Conservation (phyloP, 495 filamentous ascomycete genomes). For the Glarea lozoyensis region DNA sequence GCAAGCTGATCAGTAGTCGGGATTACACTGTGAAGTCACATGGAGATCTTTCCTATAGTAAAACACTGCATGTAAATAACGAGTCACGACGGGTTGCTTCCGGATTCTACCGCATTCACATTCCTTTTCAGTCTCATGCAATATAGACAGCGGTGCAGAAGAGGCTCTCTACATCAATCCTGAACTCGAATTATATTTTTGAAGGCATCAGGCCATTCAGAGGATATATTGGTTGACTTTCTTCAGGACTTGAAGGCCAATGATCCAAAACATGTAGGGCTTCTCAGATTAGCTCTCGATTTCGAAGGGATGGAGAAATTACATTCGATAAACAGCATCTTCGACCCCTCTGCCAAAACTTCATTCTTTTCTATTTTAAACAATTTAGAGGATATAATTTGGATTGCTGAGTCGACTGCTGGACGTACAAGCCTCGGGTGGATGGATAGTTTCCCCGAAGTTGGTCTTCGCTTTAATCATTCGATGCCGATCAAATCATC, state of each 20-base stretch:
- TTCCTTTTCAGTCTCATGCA: background rate
- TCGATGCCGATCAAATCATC: background rate
- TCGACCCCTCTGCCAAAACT: background rate
- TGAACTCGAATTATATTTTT: background rate
- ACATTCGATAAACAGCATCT: background rate
- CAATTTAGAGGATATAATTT: background rate
- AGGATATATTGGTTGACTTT: background rate
- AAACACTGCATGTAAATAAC: background rate
- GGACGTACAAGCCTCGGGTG: background rate
- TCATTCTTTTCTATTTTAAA: background rate
- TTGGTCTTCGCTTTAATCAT: background rate
- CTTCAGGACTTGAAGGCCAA: background rate
- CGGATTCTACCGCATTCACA: conserved; percentile 1
- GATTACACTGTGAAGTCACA: background rate
- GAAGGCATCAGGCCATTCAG: background rate
- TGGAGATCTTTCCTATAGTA: background rate
- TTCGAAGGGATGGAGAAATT: background rate
- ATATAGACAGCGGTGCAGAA: background rate
- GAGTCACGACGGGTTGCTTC: background rate
- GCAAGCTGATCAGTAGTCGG: background rate
- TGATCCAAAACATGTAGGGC: background rate
- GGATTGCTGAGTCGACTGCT: background rate
- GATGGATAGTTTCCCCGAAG: background rate
- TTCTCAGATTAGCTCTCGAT: background rate
- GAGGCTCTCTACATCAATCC: background rate